Conservation (phyloP, 1,284 basidiomycete species). For the Apiotrichum brassicae region DNA sequence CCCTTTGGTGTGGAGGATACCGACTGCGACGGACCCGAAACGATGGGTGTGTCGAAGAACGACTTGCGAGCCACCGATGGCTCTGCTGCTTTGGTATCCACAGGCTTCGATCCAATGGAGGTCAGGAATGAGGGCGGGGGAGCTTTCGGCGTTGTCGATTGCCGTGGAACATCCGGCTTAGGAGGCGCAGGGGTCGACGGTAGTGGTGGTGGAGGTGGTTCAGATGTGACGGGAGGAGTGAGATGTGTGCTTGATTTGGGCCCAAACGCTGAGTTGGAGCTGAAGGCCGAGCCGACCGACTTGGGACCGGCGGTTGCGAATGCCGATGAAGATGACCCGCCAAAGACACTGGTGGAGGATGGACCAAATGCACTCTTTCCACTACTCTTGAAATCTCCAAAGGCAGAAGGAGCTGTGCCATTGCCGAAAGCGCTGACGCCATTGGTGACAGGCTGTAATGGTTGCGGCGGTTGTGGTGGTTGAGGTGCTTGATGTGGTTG, state of each 20-base stretch:
- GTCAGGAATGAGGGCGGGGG: conserved; percentile 1
- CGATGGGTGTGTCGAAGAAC: neutral
- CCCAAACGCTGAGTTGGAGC: too few relatives aligned
- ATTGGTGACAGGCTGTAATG: neutral
- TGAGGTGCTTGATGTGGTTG: too few relatives aligned
- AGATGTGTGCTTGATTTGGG: neutral
- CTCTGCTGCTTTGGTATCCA: neutral
- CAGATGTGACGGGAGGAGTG: neutral
- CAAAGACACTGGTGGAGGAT: neutral
- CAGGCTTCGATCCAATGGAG: neutral
- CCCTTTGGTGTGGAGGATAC: neutral
- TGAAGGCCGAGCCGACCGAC: too few relatives aligned
- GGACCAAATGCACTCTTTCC: neutral
- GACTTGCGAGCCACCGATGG: neutral
- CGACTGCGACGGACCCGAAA: neutral
- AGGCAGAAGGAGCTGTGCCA: neutral
- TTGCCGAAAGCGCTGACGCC: neutral
- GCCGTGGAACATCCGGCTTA: neutral
- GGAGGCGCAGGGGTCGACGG: neutral
- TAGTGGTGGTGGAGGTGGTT: neutral
- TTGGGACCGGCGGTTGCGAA: neutral
- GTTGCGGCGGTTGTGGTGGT: too few relatives aligned
- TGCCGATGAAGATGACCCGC: neutral
- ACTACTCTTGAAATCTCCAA: neutral
- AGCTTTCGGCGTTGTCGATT: neutral